Evolutionary conservation across 805 yeast genomes (phyloP).

Genomic region (Saccharomycopsis fibuligera): DNA sequence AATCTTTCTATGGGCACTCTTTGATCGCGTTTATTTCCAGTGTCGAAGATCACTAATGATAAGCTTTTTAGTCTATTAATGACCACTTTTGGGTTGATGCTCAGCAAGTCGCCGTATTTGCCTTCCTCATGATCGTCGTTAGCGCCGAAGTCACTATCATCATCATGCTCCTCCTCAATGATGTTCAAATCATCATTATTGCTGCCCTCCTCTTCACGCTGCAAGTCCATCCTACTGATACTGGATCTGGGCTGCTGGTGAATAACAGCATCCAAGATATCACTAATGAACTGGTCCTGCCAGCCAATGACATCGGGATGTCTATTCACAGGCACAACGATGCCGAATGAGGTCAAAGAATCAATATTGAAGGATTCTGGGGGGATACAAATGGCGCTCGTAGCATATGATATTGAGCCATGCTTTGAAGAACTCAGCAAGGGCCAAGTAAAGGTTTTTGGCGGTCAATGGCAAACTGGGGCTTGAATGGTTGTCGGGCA

Average conservation of each 20-base stretch:
- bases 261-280: conserved; percentile 9
- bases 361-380: conserved; percentile 8
- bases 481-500: too few species aligned
- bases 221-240: not conserved
- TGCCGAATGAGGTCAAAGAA: conserved; percentile 16
- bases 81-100: not conserved
- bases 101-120: too few species aligned
- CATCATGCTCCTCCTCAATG: conserved; percentile 1
- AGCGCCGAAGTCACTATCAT: not conserved
- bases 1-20: conserved; percentile 13
- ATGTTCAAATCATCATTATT: not conserved
- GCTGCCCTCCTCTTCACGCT: not conserved
- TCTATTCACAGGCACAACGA: conserved; percentile 17
- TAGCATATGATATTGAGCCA: conserved; percentile 20
- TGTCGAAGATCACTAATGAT: conserved; percentile 12
- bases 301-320: conserved; percentile 17
- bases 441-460: conserved; percentile 12
- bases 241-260: conserved; percentile 3
- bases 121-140: not conserved
- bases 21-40: not conserved
- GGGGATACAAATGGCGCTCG: conserved; percentile 16
- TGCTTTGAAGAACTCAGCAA: conserved; percentile 16
- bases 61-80: conserved; percentile 13
- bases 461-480: conserved; percentile 17
- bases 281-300: conserved; percentile 15